Base-by-base conservation (phyloP, 1,139 yeast species). In the Eremothecium coryli region DNA sequence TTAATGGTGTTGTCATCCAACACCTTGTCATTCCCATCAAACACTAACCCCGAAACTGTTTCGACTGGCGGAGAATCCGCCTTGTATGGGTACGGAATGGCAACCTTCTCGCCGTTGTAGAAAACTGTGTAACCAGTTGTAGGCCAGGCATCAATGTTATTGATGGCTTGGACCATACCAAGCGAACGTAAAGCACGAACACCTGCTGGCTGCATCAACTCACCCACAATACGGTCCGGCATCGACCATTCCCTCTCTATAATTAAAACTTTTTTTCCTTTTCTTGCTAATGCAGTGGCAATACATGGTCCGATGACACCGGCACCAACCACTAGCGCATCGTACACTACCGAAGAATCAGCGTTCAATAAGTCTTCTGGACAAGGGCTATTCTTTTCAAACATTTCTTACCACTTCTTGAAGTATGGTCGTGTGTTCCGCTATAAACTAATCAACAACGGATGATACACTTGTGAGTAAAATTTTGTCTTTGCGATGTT, bases 191-290 rank as follows among this genome's bases (percentile, higher is more conserved):
- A 66, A 1, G 95, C 93, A 53, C 80, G 73, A 23, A 88, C 65
- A 10, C 98, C 98, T 18, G 86, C 90, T 4, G 99, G 99, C 59
- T 90, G 99, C 70, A 90, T 70, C 50, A 90, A 69, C 58, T 90
- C 99, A 27, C 99, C 99, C 25, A 90, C 98, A 39, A 90, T 90
- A 48, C 98, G 71, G 58, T 90, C 96, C 1, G 98, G 98, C 56
- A 76, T 82, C 17, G 73, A 60, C 82, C 95, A 81, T 55, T 85
- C 95, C 45, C 97, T 71, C 58, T 90, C 99, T 18, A 79, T 64
- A 26, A 81, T 73, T 37, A 81, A 58, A 7, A 65, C 67, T 35
- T 70, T 68, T 48, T 95, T 69, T 25, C 97, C 97, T 52, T 84
- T 93, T 48, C 93, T 71, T 2, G 95, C 97, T 39, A 90, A 63